phyloP scores from a whole-genome alignment of 31 red algal genomes.

The Pterothamnion heteromorphum region DNA sequence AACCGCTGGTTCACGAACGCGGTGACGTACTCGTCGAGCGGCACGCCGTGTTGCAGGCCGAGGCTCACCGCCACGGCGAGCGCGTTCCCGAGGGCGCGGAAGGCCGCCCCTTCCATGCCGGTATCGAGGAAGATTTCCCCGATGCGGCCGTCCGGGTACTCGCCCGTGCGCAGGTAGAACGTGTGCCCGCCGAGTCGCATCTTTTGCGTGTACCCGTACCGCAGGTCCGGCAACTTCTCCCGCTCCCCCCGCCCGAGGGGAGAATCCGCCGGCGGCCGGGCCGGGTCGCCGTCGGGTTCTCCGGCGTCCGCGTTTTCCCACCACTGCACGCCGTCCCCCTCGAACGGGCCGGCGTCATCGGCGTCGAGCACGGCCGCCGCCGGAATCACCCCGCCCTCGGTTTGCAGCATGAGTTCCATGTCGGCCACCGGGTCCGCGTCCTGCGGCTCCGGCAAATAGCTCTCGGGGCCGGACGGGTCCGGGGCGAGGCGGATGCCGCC shows the following conservation, averaged over 20 bases:
- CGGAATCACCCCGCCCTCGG: too few species aligned
- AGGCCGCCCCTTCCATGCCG: not conserved
- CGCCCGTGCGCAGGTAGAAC: not conserved
- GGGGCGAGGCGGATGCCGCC: not conserved
- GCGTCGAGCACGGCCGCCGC: too few species aligned
- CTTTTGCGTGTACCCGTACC: conserved; percentile 5
- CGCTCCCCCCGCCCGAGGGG: not conserved
- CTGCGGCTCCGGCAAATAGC: too few species aligned
- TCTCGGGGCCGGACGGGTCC: too few species aligned
- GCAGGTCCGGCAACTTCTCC: not conserved
- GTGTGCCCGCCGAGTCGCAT: not conserved
- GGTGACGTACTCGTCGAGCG: conserved; percentile 17
- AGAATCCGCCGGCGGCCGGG: too few species aligned
- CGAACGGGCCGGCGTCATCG: too few species aligned
- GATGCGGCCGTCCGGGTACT: not conserved
- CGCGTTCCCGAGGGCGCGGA: not conserved
- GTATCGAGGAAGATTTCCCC: conserved; percentile 7
- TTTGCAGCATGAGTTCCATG: too few species aligned
- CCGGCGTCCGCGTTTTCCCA: too few species aligned
- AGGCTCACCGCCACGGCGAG: not conserved
- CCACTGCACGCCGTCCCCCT: too few species aligned
- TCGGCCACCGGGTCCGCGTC: too few species aligned
- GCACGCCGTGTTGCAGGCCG: conserved; percentile 4
- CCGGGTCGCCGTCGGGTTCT: too few species aligned
- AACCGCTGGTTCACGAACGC: not conserved